phyloP scores from a whole-genome alignment of 2,329 filamentous ascomycete species.

The Aureobasidium melanogenum region DNA sequence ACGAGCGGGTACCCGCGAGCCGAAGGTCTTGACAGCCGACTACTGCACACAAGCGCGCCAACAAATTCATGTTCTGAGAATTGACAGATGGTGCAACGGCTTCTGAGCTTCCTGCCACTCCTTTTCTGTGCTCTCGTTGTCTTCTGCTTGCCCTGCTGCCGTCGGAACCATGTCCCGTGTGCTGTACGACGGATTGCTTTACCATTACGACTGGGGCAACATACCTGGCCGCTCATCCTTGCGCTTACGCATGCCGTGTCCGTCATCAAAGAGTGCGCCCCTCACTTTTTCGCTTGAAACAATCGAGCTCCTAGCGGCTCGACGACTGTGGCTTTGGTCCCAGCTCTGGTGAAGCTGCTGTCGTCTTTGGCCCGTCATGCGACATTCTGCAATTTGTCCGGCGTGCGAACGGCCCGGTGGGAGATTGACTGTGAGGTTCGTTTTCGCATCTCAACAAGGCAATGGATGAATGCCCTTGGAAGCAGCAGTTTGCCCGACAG shows the following conservation, averaged over 20 bases:
- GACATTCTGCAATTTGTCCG: constrained; percentile 1
- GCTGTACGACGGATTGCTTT: constrained; percentile 7
- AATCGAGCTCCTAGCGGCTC: constrained; percentile 6
- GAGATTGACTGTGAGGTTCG: background rate
- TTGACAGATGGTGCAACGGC: constrained; percentile 11
- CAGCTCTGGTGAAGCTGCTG: background rate
- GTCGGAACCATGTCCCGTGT: constrained; percentile 10
- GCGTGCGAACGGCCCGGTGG: background rate
- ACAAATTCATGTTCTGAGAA: constrained; percentile 4
- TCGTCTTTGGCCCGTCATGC: background rate
- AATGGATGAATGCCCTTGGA: background rate
- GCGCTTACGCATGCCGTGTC: constrained; percentile 10
- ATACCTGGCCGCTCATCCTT: constrained; percentile 9
- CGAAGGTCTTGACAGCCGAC: constrained; percentile 11
- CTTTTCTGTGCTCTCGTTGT: constrained; percentile 7
- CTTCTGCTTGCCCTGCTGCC: constrained; percentile 11
- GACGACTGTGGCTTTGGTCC: background rate
- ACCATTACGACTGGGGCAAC: constrained; percentile 3
- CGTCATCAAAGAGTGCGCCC: constrained; percentile 6
- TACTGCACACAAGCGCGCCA: constrained; percentile 13
- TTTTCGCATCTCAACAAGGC: background rate
- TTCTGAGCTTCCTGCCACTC: background rate
- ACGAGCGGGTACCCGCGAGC: constrained; percentile 11
- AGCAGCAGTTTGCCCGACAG: background rate
- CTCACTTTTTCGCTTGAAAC: constrained; percentile 10